Conservation (phyloP, 129 eudicot genomes). For the Artemisia argyi region DNA sequence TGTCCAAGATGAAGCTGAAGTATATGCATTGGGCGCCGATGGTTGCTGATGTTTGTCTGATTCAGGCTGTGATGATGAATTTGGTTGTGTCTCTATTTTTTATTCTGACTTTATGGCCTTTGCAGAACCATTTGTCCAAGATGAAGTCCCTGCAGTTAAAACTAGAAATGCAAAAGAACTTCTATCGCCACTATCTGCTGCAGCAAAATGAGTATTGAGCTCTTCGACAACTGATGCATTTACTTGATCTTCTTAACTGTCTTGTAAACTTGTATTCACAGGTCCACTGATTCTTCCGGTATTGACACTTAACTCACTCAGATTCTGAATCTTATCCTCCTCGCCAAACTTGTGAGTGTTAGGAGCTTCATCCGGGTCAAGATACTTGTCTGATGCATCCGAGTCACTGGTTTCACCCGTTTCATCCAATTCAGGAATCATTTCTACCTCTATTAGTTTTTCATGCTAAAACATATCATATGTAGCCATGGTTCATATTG, state of each 20-base stretch:
- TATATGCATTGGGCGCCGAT: conserved; percentile 22
- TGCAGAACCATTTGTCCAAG: not conserved
- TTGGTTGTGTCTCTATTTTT: conserved; percentile 6
- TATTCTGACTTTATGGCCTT: conserved; percentile 7
- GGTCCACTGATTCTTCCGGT: conserved; percentile 15
- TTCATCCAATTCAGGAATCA: conserved; percentile 23
- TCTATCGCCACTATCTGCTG: conserved; percentile 33
- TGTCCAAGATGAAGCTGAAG: conserved; percentile 26
- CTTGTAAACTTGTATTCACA: conserved; percentile 24
- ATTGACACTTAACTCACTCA: conserved; percentile 18
- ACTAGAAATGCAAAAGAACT: conserved; percentile 69
- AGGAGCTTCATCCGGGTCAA: not conserved
- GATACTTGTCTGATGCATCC: conserved; percentile 7
- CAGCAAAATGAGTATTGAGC: conserved; percentile 27
- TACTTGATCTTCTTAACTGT: conserved; percentile 27
- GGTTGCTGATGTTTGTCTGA: conserved; percentile 18
- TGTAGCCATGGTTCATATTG: no score
- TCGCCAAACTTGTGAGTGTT: conserved; percentile 24
- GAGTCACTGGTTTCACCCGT: conserved; percentile 9
- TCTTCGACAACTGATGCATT: conserved; percentile 20
- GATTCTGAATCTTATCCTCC: conserved; percentile 30
- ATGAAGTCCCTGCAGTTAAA: conserved; percentile 32
- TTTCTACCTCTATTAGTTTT: conserved; percentile 17
- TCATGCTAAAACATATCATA: no score
- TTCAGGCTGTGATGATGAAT: conserved; percentile 15